Evolutionary conservation across 805 yeast species (phyloP).

Genomic region (Saccharomycopsis vini): DNA sequence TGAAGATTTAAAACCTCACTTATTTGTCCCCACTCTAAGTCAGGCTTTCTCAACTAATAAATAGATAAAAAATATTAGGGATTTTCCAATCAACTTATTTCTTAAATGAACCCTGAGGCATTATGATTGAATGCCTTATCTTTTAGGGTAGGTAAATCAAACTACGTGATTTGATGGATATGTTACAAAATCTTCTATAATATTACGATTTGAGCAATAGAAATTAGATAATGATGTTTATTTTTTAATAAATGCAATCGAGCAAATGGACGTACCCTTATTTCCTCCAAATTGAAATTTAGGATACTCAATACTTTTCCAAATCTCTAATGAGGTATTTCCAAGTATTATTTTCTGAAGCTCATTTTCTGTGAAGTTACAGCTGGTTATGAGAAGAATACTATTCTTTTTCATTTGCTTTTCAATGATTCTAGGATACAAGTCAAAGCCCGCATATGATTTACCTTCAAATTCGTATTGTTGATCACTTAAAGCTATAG

Average conservation of each 20-base stretch:
- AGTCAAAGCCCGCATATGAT: conserved; percentile 32
- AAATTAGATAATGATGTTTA: background rate
- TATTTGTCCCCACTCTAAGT: too few relatives aligned
- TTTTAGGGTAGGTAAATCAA: too few relatives aligned
- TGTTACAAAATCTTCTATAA: too few relatives aligned
- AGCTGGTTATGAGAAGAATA: conserved; percentile 73
- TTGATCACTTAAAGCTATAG: conserved; percentile 76
- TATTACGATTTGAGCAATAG: too few relatives aligned
- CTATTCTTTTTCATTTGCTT: conserved; percentile 47
- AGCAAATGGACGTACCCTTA: conserved; percentile 80
- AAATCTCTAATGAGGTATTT: conserved; percentile 38
- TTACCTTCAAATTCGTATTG: conserved; percentile 32
- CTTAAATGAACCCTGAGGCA: too few relatives aligned
- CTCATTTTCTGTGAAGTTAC: conserved; percentile 86
- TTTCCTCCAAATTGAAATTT: conserved; percentile 83
- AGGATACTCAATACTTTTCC: conserved; percentile 70
- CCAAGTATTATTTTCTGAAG: conserved; percentile 43
- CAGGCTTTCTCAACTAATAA: too few relatives aligned
- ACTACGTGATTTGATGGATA: too few relatives aligned
- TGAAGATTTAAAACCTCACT: too few relatives aligned
- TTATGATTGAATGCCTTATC: too few relatives aligned
- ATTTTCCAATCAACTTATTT: too few relatives aligned
- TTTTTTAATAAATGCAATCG: conserved; percentile 60
- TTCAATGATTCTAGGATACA: conserved; percentile 54
- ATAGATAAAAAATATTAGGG: too few relatives aligned